Evolutionary conservation across 83 land plant species (phyloP).

Genomic region (Diphasiastrum complanatum): DNA sequence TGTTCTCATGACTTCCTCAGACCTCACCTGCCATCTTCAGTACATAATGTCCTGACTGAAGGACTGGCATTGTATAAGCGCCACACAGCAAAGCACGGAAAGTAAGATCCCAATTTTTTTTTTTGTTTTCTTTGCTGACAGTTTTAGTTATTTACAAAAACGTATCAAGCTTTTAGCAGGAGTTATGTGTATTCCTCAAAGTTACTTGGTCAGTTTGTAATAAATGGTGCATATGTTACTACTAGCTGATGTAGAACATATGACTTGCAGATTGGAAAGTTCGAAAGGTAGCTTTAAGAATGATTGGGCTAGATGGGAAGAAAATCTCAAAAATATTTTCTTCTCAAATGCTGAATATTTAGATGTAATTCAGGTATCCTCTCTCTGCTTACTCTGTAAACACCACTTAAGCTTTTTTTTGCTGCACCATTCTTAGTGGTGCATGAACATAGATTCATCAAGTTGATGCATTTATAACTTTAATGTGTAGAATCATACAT

Average conservation of each 20-base stretch:
- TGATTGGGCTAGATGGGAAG: constrained; percentile 84
- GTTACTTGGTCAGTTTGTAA: not conserved
- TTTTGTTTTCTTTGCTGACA: not conserved
- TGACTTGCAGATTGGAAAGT: constrained; percentile 51
- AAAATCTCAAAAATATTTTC: constrained; percentile 40
- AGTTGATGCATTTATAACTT: too few relatives aligned
- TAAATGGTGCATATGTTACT: not conserved
- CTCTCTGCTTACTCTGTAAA: too few relatives aligned
- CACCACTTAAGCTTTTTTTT: too few relatives aligned
- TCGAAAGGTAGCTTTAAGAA: constrained; percentile 67
- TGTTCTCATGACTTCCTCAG: constrained; percentile 37
- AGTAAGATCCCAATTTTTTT: constrained; percentile 34
- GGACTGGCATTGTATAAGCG: constrained; percentile 64
- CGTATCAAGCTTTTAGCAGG: not conserved
- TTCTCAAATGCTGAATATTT: constrained; percentile 52
- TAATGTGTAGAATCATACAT: too few relatives aligned
- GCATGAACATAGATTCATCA: too few relatives aligned
- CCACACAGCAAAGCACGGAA: constrained; percentile 68
- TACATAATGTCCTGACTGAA: constrained; percentile 52
- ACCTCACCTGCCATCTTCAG: constrained; percentile 51
- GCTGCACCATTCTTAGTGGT: too few relatives aligned
- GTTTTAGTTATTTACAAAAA: not conserved
- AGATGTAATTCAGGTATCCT: too few relatives aligned
- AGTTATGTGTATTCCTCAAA: not conserved
- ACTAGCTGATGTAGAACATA: not conserved